Evolutionary conservation across 2,329 filamentous ascomycete genomes (phyloP).

Genomic region (Monilinia laxa): DNA sequence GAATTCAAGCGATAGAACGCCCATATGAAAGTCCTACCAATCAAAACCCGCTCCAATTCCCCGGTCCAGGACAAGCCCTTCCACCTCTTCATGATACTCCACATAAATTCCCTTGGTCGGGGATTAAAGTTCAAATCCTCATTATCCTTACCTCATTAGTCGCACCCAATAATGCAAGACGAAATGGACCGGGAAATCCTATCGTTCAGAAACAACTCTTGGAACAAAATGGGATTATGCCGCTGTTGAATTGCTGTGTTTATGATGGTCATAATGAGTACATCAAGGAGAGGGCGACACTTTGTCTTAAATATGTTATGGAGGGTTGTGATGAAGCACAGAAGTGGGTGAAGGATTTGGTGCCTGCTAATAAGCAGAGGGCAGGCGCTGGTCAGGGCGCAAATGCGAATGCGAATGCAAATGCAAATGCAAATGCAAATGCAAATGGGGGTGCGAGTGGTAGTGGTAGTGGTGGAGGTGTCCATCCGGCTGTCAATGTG

Average conservation of each 20-base stretch:
- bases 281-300: conserved; percentile 85
- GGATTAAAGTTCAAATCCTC: conserved; percentile 90
- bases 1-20: conserved; percentile 55
- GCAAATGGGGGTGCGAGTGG: neutral
- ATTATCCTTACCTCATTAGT: conserved; percentile 82
- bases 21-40: conserved; percentile 54
- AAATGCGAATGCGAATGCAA: neutral
- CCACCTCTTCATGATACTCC: conserved; percentile 61
- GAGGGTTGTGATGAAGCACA: conserved; percentile 74
- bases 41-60: conserved; percentile 37
- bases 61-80: conserved; percentile 40
- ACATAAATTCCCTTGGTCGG: conserved; percentile 63
- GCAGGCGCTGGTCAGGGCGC: neutral
- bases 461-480: neutral
- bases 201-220: conserved; percentile 87
- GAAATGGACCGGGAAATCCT: conserved; percentile 62
- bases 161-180: conserved; percentile 69
- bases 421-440: no score
- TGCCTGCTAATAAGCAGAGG: conserved; percentile 34
- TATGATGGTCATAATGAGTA: conserved; percentile 94
- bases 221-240: conserved; percentile 79
- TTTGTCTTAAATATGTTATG: conserved; percentile 82
- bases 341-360: conserved; percentile 61
- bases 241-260: conserved; percentile 82
- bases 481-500: no score